phyloP scores from a whole-genome alignment of 1,139 yeast genomes.

The Hansenula anomala region DNA sequence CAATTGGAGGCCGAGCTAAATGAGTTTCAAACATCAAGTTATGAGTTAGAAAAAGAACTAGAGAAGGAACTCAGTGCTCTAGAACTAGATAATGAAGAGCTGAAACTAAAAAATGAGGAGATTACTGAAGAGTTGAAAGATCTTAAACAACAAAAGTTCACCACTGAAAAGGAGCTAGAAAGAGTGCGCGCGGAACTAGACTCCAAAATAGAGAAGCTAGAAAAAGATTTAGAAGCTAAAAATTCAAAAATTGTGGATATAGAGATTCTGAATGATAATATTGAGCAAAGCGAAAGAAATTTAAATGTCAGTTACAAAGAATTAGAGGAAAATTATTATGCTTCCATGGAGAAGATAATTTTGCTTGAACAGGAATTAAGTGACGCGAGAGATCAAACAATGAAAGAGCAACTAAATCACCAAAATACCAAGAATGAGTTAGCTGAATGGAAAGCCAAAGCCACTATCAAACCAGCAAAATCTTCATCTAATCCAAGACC shows the following conservation, averaged over 20 bases:
- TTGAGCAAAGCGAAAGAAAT: conserved; percentile 25
- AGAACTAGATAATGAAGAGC: conserved; percentile 18
- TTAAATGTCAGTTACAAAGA: conserved; percentile 19
- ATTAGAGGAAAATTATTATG: conserved; percentile 16
- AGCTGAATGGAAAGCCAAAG: conserved; percentile 13
- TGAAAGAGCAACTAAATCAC: conserved; percentile 20
- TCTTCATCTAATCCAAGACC: not conserved
- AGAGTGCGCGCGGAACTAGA: conserved; percentile 7
- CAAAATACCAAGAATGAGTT: conserved; percentile 22
- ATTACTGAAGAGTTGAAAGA: conserved; percentile 14
- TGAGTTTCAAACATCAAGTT: conserved; percentile 25
- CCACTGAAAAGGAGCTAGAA: conserved; percentile 12
- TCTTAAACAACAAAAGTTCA: conserved; percentile 8
- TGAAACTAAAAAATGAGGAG: conserved; percentile 12
- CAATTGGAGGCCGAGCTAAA: conserved; percentile 22
- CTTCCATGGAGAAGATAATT: conserved; percentile 18
- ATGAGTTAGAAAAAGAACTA: conserved; percentile 25
- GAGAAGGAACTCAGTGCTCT: conserved; percentile 23
- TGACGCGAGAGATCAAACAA: conserved; percentile 14
- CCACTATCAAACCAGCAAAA: too few relatives aligned
- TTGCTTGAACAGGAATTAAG: conserved; percentile 21
- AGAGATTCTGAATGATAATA: conserved; percentile 24
- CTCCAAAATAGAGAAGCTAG: conserved; percentile 11
- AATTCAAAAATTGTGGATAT: conserved; percentile 21
- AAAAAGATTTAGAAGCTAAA: conserved; percentile 18